phyloP scores from a whole-genome alignment of 2,329 filamentous ascomycete species.

The Beauveria sp. region DNA sequence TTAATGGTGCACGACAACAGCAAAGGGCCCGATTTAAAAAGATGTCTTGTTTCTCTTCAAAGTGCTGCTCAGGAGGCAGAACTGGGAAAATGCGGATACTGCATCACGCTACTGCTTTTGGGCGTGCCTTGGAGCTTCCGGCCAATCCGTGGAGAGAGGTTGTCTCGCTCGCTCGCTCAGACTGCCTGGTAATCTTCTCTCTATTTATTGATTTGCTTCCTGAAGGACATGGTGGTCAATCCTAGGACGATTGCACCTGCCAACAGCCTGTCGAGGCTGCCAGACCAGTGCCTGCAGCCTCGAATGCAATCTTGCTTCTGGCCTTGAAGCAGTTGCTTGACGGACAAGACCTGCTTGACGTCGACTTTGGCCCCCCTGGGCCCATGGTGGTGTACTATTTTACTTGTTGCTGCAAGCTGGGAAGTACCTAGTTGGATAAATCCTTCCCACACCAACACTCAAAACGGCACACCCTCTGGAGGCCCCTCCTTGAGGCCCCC shows the following conservation, averaged over 20 bases:
- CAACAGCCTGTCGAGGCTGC: too few relatives aligned
- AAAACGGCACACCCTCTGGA: neutral
- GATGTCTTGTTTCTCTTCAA: neutral
- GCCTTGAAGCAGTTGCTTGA: neutral
- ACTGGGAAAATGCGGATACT: slow-evolving; percentile 7
- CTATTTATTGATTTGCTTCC: neutral
- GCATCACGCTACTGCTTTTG: neutral
- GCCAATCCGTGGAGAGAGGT: neutral
- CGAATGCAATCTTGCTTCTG: too few relatives aligned
- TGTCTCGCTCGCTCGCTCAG: neutral
- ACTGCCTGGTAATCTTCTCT: neutral
- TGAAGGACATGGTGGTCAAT: neutral
- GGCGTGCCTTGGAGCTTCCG: neutral
- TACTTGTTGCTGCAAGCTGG: neutral
- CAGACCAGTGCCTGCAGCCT: too few relatives aligned
- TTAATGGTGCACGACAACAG: neutral
- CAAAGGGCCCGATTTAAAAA: neutral
- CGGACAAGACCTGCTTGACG: neutral
- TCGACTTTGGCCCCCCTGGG: neutral
- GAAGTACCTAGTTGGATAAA: neutral
- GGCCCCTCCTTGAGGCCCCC: too few relatives aligned
- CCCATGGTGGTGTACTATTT: neutral
- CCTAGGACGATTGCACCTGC: neutral
- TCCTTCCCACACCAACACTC: neutral
- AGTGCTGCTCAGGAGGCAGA: neutral